Percentiles rank a stretch among this genome's conserved stretches.
Evolutionary conservation across 2,329 filamentous ascomycete genomes (phyloP).

Genomic region (Beauveria bassiana): DNA sequence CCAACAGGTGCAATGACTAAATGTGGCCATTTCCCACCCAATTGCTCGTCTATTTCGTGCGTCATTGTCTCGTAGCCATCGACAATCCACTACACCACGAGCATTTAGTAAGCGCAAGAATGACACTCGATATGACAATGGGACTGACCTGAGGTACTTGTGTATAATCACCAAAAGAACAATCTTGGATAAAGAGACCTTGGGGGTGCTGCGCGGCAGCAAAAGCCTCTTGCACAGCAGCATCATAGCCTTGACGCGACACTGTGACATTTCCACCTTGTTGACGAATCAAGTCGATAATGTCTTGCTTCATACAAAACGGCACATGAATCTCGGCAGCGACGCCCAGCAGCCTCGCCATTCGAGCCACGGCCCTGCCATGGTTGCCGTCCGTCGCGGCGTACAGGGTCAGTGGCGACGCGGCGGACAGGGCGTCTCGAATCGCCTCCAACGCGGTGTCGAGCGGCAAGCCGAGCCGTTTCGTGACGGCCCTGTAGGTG

Average conservation of each 20-base stretch:
- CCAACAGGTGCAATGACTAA: conserved; percentile 57
- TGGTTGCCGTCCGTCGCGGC: conserved; percentile 72
- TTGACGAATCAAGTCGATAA: conserved; percentile 43
- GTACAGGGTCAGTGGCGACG: conserved; percentile 36
- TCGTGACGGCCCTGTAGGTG: conserved; percentile 48
- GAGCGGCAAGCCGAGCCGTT: conserved; percentile 34
- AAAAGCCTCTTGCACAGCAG: conserved; percentile 44
- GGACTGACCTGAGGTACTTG: conserved; percentile 48
- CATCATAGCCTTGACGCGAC: conserved; percentile 56
- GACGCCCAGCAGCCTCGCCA: conserved; percentile 53
- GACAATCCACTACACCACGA: conserved; percentile 53
- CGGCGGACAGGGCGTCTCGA: conserved; percentile 21
- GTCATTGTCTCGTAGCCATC: conserved; percentile 73
- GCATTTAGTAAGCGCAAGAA: not conserved
- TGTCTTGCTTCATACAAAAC: conserved; percentile 43
- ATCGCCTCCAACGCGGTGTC: conserved; percentile 37
- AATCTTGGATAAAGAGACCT: conserved; percentile 59
- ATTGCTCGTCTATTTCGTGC: conserved; percentile 56
- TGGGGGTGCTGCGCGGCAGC: conserved; percentile 29
- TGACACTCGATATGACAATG: not conserved
- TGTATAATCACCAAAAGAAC: conserved; percentile 57
- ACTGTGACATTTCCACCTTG: conserved; percentile 57
- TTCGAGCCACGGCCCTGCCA: conserved; percentile 63
- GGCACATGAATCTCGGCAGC: conserved; percentile 56
- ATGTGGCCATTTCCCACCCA: conserved; percentile 28